A percentile compares a stretch with the other conserved stretches of the same genome.
Conservation (phyloP, 495 filamentous ascomycete species). For the Usnea hakonensis region DNA sequence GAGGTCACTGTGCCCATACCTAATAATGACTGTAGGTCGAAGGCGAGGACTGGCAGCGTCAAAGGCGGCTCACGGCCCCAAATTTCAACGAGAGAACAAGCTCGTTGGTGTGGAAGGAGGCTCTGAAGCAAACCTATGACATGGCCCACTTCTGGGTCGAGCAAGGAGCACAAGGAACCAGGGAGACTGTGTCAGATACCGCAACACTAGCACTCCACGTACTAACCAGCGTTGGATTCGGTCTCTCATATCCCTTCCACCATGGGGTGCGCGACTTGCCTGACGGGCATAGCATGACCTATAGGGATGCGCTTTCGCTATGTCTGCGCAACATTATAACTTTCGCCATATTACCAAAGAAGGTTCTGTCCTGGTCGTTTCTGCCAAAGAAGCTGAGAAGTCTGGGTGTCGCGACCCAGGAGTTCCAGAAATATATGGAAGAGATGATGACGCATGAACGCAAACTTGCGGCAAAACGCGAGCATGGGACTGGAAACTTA, state of each 20-base stretch:
- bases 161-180: conserved; percentile 23
- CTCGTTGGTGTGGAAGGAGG: conserved; percentile 34
- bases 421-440: conserved; percentile 29
- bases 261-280: conserved; percentile 14
- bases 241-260: conserved; percentile 29
- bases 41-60: conserved; percentile 33
- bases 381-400: conserved; percentile 19
- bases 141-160: conserved; percentile 26
- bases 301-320: conserved; percentile 32
- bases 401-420: conserved; percentile 27
- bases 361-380: conserved; percentile 27
- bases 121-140: conserved; percentile 25
- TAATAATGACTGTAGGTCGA: conserved; percentile 18
- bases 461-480: conserved; percentile 10
- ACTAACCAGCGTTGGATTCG: conserved; percentile 34
- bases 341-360: conserved; percentile 28
- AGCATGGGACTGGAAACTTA: conserved; percentile 28
- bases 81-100: conserved; percentile 37
- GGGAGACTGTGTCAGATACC: conserved; percentile 18
- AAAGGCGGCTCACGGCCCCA: conserved; percentile 34
- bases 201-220: conserved; percentile 36
- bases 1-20: neutral
- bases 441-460: conserved; percentile 22
- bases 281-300: conserved; percentile 26
- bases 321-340: conserved; percentile 27